Evolutionary conservation across 2,329 filamentous ascomycete species (phyloP), one percentile per base, ranked within the genome.

Genomic region (Fusarium bactridioides): DNA sequence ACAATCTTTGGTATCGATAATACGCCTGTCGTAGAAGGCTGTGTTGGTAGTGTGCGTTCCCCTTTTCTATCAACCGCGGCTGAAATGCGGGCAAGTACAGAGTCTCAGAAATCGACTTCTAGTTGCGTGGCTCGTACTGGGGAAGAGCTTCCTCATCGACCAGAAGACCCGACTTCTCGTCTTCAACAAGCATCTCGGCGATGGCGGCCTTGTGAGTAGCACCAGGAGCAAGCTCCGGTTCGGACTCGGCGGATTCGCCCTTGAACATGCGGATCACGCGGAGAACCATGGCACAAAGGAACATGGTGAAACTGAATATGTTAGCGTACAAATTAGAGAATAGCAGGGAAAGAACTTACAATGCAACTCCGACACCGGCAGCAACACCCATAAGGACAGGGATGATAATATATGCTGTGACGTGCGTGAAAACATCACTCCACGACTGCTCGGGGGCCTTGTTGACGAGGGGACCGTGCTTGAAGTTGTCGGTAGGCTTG

Each of bases 361-460:
- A 79, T 80, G 91, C 92, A 70, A 91, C 89, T 35, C 86, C 85
- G 61, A 93, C 86, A 77, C 92, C 92, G 48, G 91, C 90, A 29
- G 89, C 86, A 71, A 94, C 86, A 65, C 92, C 92, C 71, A 93
- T 86, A 58, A 92, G 82, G 59, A 93, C 85, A 4, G 92, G 92
- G 43, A 94, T 84, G 53, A 94, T 79, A 48, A 94, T 86, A 69
- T 91, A 89, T 41, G 89, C 84, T 70, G 87, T 84, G 55, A 92
- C 84, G 74, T 87, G 87, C 76, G 85, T 84, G 51, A 90, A 72
- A 31, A 90, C 80, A 67, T 84, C 82, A 59, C 83, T 79, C 82
- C 87, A 86, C 61, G 75, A 78, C 73, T 80, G 78, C 59, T 80
- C 77, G 40, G 65, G 67, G 37, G 64, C 41, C 25, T 69, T 64